phyloP scores from a whole-genome alignment of 1,284 basidiomycete species.

The Fomitiporia mediterranea region DNA sequence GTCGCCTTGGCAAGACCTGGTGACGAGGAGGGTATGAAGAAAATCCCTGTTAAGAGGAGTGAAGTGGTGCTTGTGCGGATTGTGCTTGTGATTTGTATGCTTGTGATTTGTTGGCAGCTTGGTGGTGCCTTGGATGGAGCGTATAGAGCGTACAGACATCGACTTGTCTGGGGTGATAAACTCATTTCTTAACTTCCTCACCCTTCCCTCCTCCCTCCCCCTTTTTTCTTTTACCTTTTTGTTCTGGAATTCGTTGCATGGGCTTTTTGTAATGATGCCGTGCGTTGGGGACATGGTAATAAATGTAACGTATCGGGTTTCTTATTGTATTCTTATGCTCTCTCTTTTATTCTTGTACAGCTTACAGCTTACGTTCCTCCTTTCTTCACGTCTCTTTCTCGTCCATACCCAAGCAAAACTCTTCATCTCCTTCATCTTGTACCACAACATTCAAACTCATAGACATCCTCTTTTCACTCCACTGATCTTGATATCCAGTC shows the following conservation, averaged over 20 bases:
- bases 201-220: background rate
- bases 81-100: conserved; percentile 41
- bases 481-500: too few relatives aligned
- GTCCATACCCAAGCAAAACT: too few relatives aligned
- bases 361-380: too few relatives aligned
- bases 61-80: conserved; percentile 60
- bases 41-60: conserved; percentile 60
- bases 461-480: too few relatives aligned
- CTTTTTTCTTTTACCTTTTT: background rate
- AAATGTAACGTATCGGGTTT: too few relatives aligned
- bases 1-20: conserved; percentile 55
- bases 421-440: too few relatives aligned
- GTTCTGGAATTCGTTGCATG: too few relatives aligned
- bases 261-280: too few relatives aligned
- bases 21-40: background rate
- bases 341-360: background rate
- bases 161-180: conserved; percentile 71
- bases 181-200: conserved; percentile 49
- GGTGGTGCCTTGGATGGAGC: conserved; percentile 59
- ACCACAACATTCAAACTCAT: too few relatives aligned
- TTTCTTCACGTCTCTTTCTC: too few relatives aligned
- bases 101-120: conserved; percentile 52
- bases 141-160: conserved; percentile 62
- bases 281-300: too few relatives aligned
- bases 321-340: background rate